These are phyloP conservation scores for Aspergillus proliferans DNA, from an alignment of 2,329 filamentous ascomycete genomes.

Conservation along the genomic window DNA sequence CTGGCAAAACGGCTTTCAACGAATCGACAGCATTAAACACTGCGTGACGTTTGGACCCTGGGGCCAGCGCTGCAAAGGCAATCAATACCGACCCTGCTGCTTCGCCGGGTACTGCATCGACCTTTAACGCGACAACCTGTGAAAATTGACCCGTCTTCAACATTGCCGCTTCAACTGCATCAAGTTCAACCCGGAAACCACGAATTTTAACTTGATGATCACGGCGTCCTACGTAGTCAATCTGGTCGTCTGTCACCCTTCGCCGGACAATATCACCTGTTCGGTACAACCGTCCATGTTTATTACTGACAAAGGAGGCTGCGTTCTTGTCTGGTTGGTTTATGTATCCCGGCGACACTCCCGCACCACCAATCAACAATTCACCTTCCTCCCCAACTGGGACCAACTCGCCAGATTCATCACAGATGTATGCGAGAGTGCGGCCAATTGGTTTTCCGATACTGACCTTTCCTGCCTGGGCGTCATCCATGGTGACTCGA, in stretches of 20 bases:
- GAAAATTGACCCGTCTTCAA: constrained; percentile 11
- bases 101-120: constrained; percentile 4
- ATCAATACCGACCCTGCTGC: constrained; percentile 11
- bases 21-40: constrained; percentile 47
- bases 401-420: constrained; percentile 6
- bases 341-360: constrained; percentile 69
- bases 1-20: constrained; percentile 60
- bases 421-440: constrained; percentile 8
- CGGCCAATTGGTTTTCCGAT: constrained; percentile 13
- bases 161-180: constrained; percentile 70
- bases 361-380: constrained; percentile 35
- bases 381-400: constrained; percentile 14
- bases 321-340: constrained; percentile 52
- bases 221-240: constrained; percentile 65
- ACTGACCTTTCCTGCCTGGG: constrained; percentile 34
- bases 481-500: constrained; percentile 11
- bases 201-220: constrained; percentile 86
- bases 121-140: constrained; percentile 10
- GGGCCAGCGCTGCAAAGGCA: constrained; percentile 12
- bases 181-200: constrained; percentile 82
- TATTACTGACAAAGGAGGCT: constrained; percentile 69
- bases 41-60: constrained; percentile 42
- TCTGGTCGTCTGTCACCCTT: constrained; percentile 48
- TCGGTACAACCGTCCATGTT: constrained; percentile 56
- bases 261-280: constrained; percentile 1